A percentile compares a stretch with the other conserved stretches of the same genome.
phyloP scores from a whole-genome alignment of 2,329 filamentous ascomycete genomes.

The Malbranchea cinnamomea region DNA sequence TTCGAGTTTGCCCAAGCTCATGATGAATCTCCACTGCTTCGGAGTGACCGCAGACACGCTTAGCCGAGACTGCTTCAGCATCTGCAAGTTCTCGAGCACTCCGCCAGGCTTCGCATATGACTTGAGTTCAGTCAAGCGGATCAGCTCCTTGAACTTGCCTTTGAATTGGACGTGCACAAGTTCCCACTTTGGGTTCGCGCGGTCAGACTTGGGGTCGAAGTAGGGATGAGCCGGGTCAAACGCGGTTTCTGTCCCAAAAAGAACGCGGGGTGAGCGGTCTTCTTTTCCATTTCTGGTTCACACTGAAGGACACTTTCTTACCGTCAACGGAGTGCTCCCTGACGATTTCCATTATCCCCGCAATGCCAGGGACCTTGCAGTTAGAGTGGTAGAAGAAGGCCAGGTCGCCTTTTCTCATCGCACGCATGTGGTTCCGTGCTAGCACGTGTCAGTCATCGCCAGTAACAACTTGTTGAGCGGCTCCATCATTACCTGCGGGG shows the following conservation, averaged over 20 bases:
- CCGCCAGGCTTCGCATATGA: conserved; percentile 41
- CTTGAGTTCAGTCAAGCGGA: conserved; percentile 59
- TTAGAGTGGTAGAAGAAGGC: conserved; percentile 98
- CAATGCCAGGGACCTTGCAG: conserved; percentile 77
- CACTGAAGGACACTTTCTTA: conserved; percentile 30
- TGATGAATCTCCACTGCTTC: conserved; percentile 35
- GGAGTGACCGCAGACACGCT: conserved; percentile 49
- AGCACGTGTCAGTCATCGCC: conserved; percentile 5
- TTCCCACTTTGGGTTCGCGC: conserved; percentile 64
- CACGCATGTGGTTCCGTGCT: conserved; percentile 77
- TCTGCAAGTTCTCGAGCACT: conserved; percentile 60
- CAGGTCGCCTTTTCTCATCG: conserved; percentile 81
- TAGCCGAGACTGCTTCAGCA: conserved; percentile 65
- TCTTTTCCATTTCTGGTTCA: too few species aligned
- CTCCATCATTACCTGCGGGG: conserved; percentile 6
- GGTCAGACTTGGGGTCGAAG: conserved; percentile 63
- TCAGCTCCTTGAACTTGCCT: conserved; percentile 58
- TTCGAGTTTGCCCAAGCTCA: conserved; percentile 25
- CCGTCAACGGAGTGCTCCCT: conserved; percentile 67
- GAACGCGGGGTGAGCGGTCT: conserved; percentile 7
- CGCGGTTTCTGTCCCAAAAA: conserved; percentile 41
- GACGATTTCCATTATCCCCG: conserved; percentile 78
- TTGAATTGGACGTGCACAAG: conserved; percentile 80
- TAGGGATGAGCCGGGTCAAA: conserved; percentile 62
- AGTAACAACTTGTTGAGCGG: neutral